phyloP scores from a whole-genome alignment of 306 rosid species.

The Trifolium fragiferum region DNA sequence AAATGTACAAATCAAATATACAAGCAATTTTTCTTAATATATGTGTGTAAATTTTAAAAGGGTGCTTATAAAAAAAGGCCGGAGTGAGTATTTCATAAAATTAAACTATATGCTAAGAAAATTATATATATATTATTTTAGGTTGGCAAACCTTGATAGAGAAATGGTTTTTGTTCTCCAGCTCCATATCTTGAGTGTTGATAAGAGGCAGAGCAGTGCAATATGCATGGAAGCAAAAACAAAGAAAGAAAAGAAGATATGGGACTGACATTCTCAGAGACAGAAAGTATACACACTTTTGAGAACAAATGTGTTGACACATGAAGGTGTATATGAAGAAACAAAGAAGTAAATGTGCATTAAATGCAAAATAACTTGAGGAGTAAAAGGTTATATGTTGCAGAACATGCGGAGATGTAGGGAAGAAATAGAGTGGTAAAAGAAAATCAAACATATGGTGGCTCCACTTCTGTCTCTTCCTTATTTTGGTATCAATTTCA shows the following conservation, averaged over 20 bases:
- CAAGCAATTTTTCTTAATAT: too few species aligned
- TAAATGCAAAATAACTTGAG: constrained; percentile 50
- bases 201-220: constrained; percentile 50
- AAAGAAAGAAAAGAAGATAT: constrained; percentile 49
- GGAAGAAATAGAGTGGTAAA: constrained; percentile 41
- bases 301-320: constrained; percentile 15
- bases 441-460: constrained; percentile 45
- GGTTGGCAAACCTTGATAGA: constrained; percentile 44
- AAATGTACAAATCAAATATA: too few species aligned
- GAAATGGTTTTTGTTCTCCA: constrained; percentile 30
- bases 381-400: constrained; percentile 39
- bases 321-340: constrained; percentile 30
- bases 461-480: constrained; percentile 41
- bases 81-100: background rate
- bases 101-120: background rate
- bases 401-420: constrained; percentile 60
- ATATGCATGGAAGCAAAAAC: constrained; percentile 51
- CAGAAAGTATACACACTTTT: background rate
- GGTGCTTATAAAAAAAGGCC: too few species aligned
- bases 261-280: constrained; percentile 51
- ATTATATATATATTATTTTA: background rate
- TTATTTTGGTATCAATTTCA: constrained; percentile 34
- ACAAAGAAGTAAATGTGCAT: constrained; percentile 41
- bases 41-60: too few species aligned
- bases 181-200: constrained; percentile 13